These are phyloP conservation scores for Iodosphaeria phyllophila DNA, from an alignment of 2,329 filamentous ascomycete genomes.

Conservation along the genomic window DNA sequence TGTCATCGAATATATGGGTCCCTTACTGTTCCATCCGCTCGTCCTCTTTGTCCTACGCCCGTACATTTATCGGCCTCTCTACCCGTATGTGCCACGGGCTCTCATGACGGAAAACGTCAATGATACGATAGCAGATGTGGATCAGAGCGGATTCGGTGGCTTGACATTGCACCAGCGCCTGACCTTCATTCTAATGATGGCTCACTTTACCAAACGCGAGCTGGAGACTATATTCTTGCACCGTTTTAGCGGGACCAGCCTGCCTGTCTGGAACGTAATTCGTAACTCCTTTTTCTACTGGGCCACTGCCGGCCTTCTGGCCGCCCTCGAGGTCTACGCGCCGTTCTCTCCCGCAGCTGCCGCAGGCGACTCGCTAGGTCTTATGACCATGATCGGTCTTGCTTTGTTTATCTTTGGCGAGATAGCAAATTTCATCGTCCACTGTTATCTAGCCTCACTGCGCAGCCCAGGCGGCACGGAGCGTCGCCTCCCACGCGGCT, in stretches of 20 bases:
- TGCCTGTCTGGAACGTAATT: conserved; percentile 81
- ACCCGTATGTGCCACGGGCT: conserved; percentile 24
- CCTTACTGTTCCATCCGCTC: conserved; percentile 69
- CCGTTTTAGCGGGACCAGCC: conserved; percentile 85
- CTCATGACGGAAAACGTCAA: no score
- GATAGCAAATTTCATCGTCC: conserved; percentile 60
- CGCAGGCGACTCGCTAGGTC: conserved; percentile 19
- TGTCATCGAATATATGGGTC: conserved; percentile 85
- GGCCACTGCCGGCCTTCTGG: conserved; percentile 60
- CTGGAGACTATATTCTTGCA: conserved; percentile 87
- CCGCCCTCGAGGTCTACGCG: conserved; percentile 71
- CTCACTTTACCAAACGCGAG: conserved; percentile 92
- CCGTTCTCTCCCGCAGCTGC: conserved; percentile 51
- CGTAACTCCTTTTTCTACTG: conserved; percentile 96
- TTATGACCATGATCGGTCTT: conserved; percentile 52
- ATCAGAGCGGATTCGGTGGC: conserved; percentile 22
- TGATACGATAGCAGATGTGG: no score
- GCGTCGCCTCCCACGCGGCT: conserved; percentile 69
- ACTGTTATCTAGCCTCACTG: conserved; percentile 60
- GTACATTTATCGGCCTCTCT: conserved; percentile 41
- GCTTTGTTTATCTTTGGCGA: conserved; percentile 63
- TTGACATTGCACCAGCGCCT: conserved; percentile 54
- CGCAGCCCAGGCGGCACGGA: conserved; percentile 66
- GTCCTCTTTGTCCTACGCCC: conserved; percentile 55
- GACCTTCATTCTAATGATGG: conserved; percentile 50